phyloP scores from a whole-genome alignment of 768 basidiomycete genomes.

The Rhizopogon vesiculosus region DNA sequence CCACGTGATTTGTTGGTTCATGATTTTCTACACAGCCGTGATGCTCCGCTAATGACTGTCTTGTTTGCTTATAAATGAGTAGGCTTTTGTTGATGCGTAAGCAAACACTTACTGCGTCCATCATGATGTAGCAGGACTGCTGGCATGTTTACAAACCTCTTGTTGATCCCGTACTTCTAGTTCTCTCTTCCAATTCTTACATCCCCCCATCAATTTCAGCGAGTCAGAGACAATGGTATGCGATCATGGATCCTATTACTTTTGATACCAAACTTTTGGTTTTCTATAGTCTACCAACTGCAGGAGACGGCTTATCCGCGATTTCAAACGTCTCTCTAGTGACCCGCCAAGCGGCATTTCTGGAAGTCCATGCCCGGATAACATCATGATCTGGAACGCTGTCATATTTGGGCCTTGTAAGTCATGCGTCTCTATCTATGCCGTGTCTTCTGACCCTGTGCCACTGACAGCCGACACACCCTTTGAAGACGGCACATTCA shows the following conservation, averaged over 20 bases:
- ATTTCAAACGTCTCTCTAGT: conserved; percentile 92
- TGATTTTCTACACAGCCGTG: too few species aligned
- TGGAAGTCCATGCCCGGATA: conserved; percentile 95
- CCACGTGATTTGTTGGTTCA: background rate
- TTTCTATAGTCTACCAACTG: conserved; percentile 80
- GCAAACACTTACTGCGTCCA: too few species aligned
- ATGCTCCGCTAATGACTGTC: too few species aligned
- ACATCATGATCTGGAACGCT: conserved; percentile 99
- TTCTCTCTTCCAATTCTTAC: background rate
- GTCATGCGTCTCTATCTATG: conserved; percentile 19
- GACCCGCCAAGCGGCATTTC: conserved; percentile 97
- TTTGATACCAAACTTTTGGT: background rate
- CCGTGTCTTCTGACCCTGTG: background rate
- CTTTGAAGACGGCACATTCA: conserved; percentile 99
- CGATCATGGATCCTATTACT: background rate
- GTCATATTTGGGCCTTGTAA: conserved; percentile 98
- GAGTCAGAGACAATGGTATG: background rate
- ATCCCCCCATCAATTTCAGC: background rate
- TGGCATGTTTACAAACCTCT: background rate
- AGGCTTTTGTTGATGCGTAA: too few species aligned
- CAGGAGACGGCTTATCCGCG: conserved; percentile 91
- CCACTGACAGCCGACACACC: conserved; percentile 80
- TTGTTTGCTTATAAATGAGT: too few species aligned
- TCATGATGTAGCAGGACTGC: too few species aligned
- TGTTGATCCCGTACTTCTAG: conserved; percentile 10